phyloP scores from a whole-genome alignment of 768 basidiomycete species.

The Kwoniella sp. region DNA sequence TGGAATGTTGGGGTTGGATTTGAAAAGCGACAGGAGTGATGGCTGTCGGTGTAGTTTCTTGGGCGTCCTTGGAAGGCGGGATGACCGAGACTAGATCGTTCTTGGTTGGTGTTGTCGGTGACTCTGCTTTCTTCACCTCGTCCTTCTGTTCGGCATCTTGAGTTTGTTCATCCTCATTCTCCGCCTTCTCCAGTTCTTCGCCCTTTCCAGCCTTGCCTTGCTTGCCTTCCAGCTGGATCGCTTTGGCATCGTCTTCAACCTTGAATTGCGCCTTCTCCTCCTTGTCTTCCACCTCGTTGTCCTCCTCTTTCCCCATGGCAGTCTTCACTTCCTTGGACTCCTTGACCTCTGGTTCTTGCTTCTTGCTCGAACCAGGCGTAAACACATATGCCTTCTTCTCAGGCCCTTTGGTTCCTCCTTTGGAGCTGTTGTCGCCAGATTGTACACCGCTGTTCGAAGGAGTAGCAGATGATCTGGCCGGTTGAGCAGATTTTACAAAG shows the following conservation, averaged over 20 bases:
- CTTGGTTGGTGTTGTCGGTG: not conserved
- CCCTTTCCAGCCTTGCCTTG: not conserved
- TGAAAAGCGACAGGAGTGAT: slow-evolving; percentile 8
- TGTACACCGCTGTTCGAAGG: not conserved
- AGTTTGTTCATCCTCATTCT: slow-evolving; percentile 2
- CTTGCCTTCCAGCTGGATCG: not conserved
- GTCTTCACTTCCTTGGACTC: slow-evolving; percentile 15
- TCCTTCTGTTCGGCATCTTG: not conserved
- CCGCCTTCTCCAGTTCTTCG: not conserved
- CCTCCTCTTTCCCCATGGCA: too few relatives aligned
- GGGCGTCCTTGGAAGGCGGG: not conserved
- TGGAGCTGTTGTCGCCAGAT: too few relatives aligned
- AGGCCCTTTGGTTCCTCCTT: too few relatives aligned
- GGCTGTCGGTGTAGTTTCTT: slow-evolving; percentile 7
- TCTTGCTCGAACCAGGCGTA: slow-evolving; percentile 22
- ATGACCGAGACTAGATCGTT: not conserved
- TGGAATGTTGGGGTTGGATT: too few relatives aligned
- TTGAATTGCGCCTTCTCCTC: slow-evolving; percentile 3
- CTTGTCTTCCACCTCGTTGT: slow-evolving; percentile 8
- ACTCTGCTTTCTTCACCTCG: slow-evolving; percentile 1
- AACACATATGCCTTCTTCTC: slow-evolving; percentile 45
- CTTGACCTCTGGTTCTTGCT: slow-evolving; percentile 1
- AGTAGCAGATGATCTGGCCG: not conserved
- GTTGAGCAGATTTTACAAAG: slow-evolving; percentile 44
- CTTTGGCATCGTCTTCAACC: not conserved